Conservation (phyloP, 2,329 filamentous ascomycete genomes). For the Cadophora luteo-olivacea region DNA sequence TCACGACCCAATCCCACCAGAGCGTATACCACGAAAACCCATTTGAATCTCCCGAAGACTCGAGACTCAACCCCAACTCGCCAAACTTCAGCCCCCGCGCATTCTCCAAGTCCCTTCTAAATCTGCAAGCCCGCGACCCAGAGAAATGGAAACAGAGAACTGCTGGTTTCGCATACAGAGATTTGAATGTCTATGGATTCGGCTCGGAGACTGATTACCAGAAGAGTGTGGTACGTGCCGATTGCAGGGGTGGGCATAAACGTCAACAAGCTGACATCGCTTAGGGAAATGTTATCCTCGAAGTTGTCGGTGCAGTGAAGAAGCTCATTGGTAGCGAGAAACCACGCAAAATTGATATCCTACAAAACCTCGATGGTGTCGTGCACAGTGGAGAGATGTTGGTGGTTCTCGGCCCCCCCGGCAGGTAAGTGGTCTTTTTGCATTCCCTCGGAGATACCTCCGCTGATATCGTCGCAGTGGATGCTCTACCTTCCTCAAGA, state of each 20-base stretch:
- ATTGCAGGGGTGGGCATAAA: background rate
- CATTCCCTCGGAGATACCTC: background rate
- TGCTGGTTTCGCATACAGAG: conserved; percentile 69
- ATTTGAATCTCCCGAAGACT: conserved; percentile 53
- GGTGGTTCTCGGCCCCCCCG: conserved; percentile 70
- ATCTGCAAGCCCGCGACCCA: conserved; percentile 59
- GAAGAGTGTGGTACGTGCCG: conserved; percentile 57
- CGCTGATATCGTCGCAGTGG: conserved; percentile 46
- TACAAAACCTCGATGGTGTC: conserved; percentile 67
- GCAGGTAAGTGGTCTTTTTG: conserved; percentile 48
- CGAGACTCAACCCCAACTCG: conserved; percentile 58
- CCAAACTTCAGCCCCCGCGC: conserved; percentile 57
- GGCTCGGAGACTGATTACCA: conserved; percentile 74
- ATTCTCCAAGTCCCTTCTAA: conserved; percentile 66
- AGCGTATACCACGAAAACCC: conserved; percentile 49
- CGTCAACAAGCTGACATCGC: conserved; percentile 4
- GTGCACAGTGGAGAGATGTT: conserved; percentile 69
- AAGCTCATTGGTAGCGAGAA: conserved; percentile 59
- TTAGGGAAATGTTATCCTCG: conserved; percentile 60
- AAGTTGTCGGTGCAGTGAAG: conserved; percentile 50
- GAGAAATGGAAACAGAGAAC: conserved; percentile 59
- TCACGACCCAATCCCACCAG: conserved; percentile 28
- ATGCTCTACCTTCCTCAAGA: conserved; percentile 68
- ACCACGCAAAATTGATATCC: conserved; percentile 59
- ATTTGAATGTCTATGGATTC: conserved; percentile 72